Evolutionary conservation across 2,329 filamentous ascomycete species (phyloP).

Genomic region (Akanthomyces lecanii): DNA sequence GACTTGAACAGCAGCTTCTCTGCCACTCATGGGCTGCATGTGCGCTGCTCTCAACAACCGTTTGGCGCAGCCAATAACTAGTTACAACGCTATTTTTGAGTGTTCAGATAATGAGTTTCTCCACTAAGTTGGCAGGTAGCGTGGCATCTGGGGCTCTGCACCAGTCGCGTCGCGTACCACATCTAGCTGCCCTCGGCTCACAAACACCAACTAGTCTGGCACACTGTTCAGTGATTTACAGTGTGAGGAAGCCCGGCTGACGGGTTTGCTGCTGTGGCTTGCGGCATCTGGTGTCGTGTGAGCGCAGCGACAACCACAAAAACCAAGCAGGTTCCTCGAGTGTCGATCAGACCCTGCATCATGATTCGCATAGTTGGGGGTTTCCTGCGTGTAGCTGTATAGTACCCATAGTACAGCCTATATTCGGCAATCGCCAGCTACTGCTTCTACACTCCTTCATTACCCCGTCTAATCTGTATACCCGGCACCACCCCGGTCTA

Average conservation of each 20-base stretch:
- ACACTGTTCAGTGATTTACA: no score
- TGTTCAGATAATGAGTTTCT: background rate
- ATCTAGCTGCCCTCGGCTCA: background rate
- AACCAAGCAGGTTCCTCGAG: background rate
- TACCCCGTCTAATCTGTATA: background rate
- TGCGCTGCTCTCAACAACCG: background rate
- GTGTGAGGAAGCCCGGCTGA: background rate
- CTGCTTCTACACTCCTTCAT: no score
- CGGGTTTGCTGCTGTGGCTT: background rate
- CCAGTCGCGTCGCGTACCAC: background rate
- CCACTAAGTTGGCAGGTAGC: background rate
- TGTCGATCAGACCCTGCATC: slow-evolving; percentile 1
- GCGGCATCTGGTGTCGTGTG: background rate
- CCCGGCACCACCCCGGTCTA: background rate
- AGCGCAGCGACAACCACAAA: background rate
- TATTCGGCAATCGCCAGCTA: background rate
- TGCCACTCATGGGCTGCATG: background rate
- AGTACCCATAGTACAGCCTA: background rate
- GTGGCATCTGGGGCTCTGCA: background rate
- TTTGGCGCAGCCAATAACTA: background rate
- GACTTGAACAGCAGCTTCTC: background rate
- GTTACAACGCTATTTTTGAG: background rate
- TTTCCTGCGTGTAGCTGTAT: background rate
- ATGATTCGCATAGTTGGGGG: background rate
- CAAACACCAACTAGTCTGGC: background rate